Percentiles rank a stretch among this genome's conserved stretches.
phyloP scores from a whole-genome alignment of 208 protist genomes.

The Leishmania mexicana region DNA sequence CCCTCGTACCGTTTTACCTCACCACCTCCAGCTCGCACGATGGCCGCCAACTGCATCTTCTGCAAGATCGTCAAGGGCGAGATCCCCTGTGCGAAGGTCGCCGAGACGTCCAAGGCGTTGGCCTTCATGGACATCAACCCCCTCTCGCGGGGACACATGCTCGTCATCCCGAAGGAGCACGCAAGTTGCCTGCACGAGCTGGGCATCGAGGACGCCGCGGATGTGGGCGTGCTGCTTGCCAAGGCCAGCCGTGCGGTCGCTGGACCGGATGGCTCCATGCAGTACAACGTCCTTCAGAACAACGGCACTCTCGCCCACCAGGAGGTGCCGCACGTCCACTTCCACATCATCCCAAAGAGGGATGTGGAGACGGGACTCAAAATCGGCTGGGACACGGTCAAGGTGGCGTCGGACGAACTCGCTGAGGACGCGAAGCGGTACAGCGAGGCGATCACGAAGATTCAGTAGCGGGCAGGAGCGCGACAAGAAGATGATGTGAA shows the following conservation, averaged over 20 bases:
- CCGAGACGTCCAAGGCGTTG: conserved; percentile 75
- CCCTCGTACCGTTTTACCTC: background rate
- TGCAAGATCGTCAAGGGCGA: conserved; percentile 83
- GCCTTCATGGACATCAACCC: conserved; percentile 93
- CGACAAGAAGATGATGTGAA: background rate
- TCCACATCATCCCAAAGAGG: conserved; percentile 94
- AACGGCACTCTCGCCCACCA: conserved; percentile 92
- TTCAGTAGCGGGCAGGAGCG: conserved; percentile 3
- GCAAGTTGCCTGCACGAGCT: conserved; percentile 82
- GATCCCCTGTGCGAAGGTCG: conserved; percentile 88
- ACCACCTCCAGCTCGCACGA: conserved; percentile 2
- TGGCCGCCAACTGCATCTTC: conserved; percentile 77
- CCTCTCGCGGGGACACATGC: conserved; percentile 76
- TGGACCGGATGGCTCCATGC: conserved; percentile 47
- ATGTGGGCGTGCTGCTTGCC: conserved; percentile 58
- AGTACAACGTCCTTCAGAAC: conserved; percentile 96
- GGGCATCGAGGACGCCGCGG: conserved; percentile 68
- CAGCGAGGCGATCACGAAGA: conserved; percentile 60
- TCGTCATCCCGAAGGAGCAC: conserved; percentile 87
- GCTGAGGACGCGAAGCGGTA: conserved; percentile 69
- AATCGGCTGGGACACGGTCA: conserved; percentile 69
- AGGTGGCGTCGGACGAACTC: conserved; percentile 58
- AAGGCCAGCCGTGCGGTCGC: conserved; percentile 69
- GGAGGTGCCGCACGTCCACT: conserved; percentile 94
- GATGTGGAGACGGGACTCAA: conserved; percentile 58